Percentiles rank a stretch among this genome's conserved stretches.
phyloP scores from a whole-genome alignment of 2,329 filamentous ascomycete genomes.

The Neonectria magnoliae region DNA sequence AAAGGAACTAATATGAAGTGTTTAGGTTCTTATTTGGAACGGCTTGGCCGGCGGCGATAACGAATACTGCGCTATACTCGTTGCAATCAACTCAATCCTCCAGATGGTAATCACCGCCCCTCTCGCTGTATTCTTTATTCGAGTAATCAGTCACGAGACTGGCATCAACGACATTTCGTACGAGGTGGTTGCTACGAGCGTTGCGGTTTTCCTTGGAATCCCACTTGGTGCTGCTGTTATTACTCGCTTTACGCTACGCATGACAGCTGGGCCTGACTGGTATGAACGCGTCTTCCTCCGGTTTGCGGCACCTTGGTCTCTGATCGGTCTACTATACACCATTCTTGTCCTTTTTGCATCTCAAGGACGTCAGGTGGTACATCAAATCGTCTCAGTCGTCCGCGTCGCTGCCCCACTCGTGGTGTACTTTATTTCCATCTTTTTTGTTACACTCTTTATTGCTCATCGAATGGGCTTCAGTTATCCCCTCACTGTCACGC shows the following conservation, averaged over 20 bases:
- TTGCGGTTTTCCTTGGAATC: slow-evolving; percentile 86
- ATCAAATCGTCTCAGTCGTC: slow-evolving; percentile 85
- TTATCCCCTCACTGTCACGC: slow-evolving; percentile 76
- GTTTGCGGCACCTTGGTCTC: slow-evolving; percentile 75
- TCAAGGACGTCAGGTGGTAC: slow-evolving; percentile 79
- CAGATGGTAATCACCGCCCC: slow-evolving; percentile 80
- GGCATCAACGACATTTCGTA: slow-evolving; percentile 61
- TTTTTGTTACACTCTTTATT: slow-evolving; percentile 72
- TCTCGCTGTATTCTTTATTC: slow-evolving; percentile 74
- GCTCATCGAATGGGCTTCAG: slow-evolving; percentile 73
- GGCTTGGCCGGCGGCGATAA: slow-evolving; percentile 74
- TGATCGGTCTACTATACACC: slow-evolving; percentile 87
- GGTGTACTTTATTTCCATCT: slow-evolving; percentile 83
- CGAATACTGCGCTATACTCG: slow-evolving; percentile 85
- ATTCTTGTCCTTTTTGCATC: slow-evolving; percentile 87
- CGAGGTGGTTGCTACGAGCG: slow-evolving; percentile 76
- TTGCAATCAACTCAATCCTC: slow-evolving; percentile 78
- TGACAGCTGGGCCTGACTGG: slow-evolving; percentile 63
- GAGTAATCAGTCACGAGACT: slow-evolving; percentile 68
- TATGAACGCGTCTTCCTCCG: slow-evolving; percentile 78
- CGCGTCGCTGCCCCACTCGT: slow-evolving; percentile 83
- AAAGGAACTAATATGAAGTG: background rate
- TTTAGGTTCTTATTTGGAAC: slow-evolving; percentile 74
- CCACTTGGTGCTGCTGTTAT: slow-evolving; percentile 81
- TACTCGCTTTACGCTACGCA: slow-evolving; percentile 72